Evolutionary conservation across 2,329 filamentous ascomycete genomes (phyloP).

Genomic region (Acrocalymma vagum): DNA sequence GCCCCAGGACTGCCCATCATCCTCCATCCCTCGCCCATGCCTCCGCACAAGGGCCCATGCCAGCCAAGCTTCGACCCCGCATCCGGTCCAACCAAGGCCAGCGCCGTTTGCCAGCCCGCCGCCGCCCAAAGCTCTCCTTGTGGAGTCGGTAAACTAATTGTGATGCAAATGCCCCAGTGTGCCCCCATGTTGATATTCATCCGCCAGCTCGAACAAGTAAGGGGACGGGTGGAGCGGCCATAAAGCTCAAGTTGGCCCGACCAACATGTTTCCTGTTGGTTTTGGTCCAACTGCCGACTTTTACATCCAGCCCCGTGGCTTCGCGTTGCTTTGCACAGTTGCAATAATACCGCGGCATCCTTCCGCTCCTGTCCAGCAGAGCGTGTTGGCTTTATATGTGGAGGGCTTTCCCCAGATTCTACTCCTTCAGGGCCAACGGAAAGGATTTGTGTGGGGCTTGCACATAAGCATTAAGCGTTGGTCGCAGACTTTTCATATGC

Average conservation of each 20-base stretch:
- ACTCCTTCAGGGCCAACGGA: constrained; percentile 29
- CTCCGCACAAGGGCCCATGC: constrained; percentile 27
- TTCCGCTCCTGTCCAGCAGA: too few relatives aligned
- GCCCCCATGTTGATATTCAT: constrained; percentile 28
- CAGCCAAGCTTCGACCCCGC: constrained; percentile 43
- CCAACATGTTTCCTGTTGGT: constrained; percentile 15
- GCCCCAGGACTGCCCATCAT: constrained; percentile 23
- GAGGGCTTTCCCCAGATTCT: constrained; percentile 37
- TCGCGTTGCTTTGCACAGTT: constrained; percentile 6
- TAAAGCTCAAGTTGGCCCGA: constrained; percentile 26
- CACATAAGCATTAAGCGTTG: neutral
- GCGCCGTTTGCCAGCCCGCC: constrained; percentile 25
- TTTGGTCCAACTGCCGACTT: constrained; percentile 38
- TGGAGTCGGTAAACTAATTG: constrained; percentile 36
- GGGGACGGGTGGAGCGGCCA: constrained; percentile 17
- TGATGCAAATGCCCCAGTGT: constrained; percentile 19
- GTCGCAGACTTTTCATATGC: neutral
- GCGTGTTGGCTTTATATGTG: too few relatives aligned
- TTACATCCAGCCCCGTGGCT: constrained; percentile 20
- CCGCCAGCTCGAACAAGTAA: constrained; percentile 21
- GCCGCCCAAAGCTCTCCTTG: constrained; percentile 16
- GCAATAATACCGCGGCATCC: constrained; percentile 22
- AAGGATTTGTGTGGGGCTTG: constrained; percentile 23
- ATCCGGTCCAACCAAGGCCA: constrained; percentile 24
- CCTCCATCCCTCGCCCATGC: constrained; percentile 24